These are phyloP conservation scores for Clavaria fumosa DNA, from an alignment of 768 basidiomycete species.

Conservation along the genomic window DNA sequence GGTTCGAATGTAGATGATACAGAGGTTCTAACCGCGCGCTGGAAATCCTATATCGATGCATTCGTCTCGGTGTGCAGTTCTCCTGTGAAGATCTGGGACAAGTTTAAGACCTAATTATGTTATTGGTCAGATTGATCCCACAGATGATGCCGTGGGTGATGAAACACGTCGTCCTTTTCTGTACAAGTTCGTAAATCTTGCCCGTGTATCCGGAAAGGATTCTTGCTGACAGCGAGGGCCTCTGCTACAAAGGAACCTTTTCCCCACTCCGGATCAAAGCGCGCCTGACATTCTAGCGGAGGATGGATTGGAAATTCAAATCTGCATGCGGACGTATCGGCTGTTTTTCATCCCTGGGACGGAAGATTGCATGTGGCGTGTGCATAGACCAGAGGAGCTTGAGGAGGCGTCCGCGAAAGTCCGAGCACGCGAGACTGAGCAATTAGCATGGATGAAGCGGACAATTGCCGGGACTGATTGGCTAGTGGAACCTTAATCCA, in stretches of 20 bases:
- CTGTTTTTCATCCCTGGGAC: conserved; percentile 63
- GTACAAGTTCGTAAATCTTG: conserved; percentile 31
- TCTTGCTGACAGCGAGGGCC: background rate
- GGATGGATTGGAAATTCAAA: conserved; percentile 64
- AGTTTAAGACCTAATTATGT: too few species aligned
- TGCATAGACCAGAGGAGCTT: conserved; percentile 1
- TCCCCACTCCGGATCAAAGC: conserved; percentile 19
- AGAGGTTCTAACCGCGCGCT: conserved; percentile 59
- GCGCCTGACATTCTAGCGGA: conserved; percentile 32
- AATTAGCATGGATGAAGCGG: conserved; percentile 6
- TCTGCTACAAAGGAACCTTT: conserved; percentile 24
- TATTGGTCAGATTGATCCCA: too few species aligned
- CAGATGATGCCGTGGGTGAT: too few species aligned
- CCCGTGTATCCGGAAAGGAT: background rate
- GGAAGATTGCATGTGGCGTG: conserved; percentile 37
- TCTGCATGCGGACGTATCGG: conserved; percentile 72
- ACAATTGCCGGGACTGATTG: too few species aligned
- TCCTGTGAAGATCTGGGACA: too few species aligned
- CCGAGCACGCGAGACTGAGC: background rate
- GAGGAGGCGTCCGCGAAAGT: background rate
- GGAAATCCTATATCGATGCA: conserved; percentile 68
- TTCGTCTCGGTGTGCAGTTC: conserved; percentile 45
- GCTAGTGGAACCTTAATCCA: too few species aligned
- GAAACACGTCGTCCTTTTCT: conserved; percentile 52
- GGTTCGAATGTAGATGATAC: conserved; percentile 63